These are phyloP conservation scores for Moesziomyces globuligerus DNA, from an alignment of 1,284 basidiomycete species.

Conservation along the genomic window DNA sequence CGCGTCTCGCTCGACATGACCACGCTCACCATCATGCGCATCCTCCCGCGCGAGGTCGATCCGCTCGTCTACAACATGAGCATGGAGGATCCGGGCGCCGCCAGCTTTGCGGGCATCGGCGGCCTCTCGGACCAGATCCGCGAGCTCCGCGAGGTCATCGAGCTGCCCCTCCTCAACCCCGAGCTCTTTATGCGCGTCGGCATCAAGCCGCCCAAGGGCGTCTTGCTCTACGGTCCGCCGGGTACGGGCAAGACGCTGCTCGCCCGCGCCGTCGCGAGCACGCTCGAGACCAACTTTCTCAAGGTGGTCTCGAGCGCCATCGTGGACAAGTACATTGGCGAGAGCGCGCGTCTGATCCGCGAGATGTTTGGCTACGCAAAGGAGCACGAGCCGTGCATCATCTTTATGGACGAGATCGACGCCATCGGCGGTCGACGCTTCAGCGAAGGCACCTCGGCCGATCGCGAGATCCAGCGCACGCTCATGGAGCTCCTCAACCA, in stretches of 20 bases:
- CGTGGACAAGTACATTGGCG: constrained; percentile 99
- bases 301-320: constrained; percentile 99
- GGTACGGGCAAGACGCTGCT: constrained; percentile 96
- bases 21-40: constrained; percentile 94
- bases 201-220: constrained; percentile 94
- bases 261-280: constrained; percentile 94
- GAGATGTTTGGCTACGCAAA: constrained; percentile 99
- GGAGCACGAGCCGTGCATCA: constrained; percentile 96
- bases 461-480: constrained; percentile 98
- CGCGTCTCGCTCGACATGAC: constrained; percentile 99
- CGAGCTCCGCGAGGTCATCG: constrained; percentile 95
- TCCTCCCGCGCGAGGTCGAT: constrained; percentile 96
- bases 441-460: constrained; percentile 97
- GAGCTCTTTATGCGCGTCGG: constrained; percentile 95
- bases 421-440: constrained; percentile 77
- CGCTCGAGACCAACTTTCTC: constrained; percentile 94
- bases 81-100: constrained; percentile 94
- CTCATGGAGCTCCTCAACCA: constrained; percentile 99
- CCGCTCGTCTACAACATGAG: constrained; percentile 99
- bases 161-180: constrained; percentile 92
- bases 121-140: constrained; percentile 95
- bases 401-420: constrained; percentile 98
- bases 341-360: constrained; percentile 89
- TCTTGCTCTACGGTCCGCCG: constrained; percentile 90
- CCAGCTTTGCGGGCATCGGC: constrained; percentile 95